Evolutionary conservation across 768 basidiomycete species (phyloP).

Genomic region (Trametes cingulata): DNA sequence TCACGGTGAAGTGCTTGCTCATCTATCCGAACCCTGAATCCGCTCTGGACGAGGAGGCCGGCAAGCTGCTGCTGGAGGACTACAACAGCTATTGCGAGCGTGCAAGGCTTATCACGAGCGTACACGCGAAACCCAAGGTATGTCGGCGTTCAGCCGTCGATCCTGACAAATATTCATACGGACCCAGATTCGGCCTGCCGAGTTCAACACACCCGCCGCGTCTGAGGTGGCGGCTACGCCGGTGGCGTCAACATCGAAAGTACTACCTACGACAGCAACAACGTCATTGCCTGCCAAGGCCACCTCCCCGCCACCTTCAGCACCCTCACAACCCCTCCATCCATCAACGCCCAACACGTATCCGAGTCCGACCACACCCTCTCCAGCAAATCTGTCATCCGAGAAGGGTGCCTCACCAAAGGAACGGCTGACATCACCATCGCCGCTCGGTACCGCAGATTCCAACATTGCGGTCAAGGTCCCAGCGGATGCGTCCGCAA

Average conservation of each 20-base stretch:
- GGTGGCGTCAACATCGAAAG: conserved; percentile 27
- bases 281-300: conserved; percentile 38
- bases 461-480: conserved; percentile 52
- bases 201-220: conserved; percentile 56
- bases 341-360: conserved; percentile 42
- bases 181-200: conserved; percentile 50
- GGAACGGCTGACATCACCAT: conserved; percentile 67
- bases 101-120: conserved; percentile 85
- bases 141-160: conserved; percentile 26
- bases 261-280: conserved; percentile 29
- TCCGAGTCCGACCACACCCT: conserved; percentile 39
- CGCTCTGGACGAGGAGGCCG: conserved; percentile 94
- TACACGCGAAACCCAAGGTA: conserved; percentile 84
- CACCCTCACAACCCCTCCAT: conserved; percentile 41
- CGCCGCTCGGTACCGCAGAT: conserved; percentile 70
- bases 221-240: conserved; percentile 32
- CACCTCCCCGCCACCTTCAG: conserved; percentile 36
- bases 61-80: conserved; percentile 86
- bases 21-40: conserved; percentile 98
- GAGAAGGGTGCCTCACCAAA: conserved; percentile 37
- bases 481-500: conserved; percentile 36
- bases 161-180: background rate
- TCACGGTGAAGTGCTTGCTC: conserved; percentile 92
- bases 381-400: conserved; percentile 27
- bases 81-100: conserved; percentile 87